A percentile compares a stretch with the other conserved stretches of the same genome.
Conservation (phyloP, 169 alveolate species). For the Toxoplasma gondii region DNA sequence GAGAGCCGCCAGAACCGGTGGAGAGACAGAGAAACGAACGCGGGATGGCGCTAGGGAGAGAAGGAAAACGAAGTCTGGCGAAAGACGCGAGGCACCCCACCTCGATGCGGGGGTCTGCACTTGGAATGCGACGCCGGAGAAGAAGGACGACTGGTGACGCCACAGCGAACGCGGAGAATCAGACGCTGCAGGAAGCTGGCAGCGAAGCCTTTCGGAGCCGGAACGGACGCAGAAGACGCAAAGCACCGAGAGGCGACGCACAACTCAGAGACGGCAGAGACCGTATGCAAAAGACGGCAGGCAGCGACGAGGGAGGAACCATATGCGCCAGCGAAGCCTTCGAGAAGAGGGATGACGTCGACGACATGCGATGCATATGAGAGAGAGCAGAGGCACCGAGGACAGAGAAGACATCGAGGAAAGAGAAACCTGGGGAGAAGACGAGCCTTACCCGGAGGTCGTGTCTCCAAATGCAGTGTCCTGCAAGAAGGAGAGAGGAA, state of each 20-base stretch:
- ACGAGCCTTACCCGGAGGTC: slow-evolving; percentile 19
- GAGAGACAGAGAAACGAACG: no score
- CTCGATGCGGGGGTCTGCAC: no score
- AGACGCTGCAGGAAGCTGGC: not conserved
- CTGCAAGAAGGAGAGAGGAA: not conserved
- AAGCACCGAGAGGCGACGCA: not conserved
- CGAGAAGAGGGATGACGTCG: not conserved
- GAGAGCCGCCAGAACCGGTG: no score
- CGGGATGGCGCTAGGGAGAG: not conserved
- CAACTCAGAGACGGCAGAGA: not conserved
- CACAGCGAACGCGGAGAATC: not conserved
- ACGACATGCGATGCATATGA: not conserved
- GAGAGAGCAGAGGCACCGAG: not conserved
- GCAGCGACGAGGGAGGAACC: not conserved
- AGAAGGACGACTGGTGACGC: not conserved
- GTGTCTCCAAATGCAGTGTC: not conserved
- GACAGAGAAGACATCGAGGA: no score
- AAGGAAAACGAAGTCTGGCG: no score
- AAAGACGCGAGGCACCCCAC: no score
- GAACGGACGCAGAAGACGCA: not conserved
- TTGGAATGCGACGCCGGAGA: no score
- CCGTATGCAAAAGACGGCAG: not conserved
- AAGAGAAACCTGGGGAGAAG: not conserved
- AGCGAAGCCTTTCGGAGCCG: not conserved
- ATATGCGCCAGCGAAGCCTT: not conserved